phyloP scores from a whole-genome alignment of 805 yeast genomes.

The Pichia rugopelliculosa region DNA sequence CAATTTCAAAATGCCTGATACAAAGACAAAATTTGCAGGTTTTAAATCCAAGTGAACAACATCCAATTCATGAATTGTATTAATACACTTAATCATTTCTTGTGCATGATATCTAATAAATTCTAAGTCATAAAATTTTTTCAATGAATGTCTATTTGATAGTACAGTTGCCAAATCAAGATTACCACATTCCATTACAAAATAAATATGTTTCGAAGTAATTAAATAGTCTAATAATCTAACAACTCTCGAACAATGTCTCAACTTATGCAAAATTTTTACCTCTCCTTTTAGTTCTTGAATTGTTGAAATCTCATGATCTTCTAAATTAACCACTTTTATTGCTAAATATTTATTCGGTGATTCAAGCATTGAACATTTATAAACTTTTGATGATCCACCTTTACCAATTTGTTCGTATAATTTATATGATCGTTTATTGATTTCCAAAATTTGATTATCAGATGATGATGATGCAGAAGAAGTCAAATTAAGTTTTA shows the following conservation, averaged over 20 bases:
- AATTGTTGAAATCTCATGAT: conserved; percentile 44
- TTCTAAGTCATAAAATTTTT: conserved; percentile 48
- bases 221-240: conserved; percentile 68
- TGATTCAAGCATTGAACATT: conserved; percentile 39
- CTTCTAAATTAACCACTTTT: conserved; percentile 69
- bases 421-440: conserved; percentile 61
- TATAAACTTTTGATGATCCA: conserved; percentile 86
- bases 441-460: conserved; percentile 30
- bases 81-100: conserved; percentile 75
- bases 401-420: conserved; percentile 82
- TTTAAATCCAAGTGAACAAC: conserved; percentile 52
- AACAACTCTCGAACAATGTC: conserved; percentile 65
- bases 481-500: background rate
- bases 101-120: conserved; percentile 74
- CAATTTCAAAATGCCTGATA: conserved; percentile 74
- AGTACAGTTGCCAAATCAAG: conserved; percentile 80
- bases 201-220: conserved; percentile 50
- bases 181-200: conserved; percentile 95
- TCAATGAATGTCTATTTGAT: conserved; percentile 34
- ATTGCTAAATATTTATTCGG: conserved; percentile 50
- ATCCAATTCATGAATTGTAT: conserved; percentile 80
- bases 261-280: conserved; percentile 55
- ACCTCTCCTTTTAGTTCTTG: conserved; percentile 87
- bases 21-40: conserved; percentile 69
- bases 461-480: background rate